Conservation (phyloP, 371 early-diverging fungal species). For the Mortierella sp. region DNA sequence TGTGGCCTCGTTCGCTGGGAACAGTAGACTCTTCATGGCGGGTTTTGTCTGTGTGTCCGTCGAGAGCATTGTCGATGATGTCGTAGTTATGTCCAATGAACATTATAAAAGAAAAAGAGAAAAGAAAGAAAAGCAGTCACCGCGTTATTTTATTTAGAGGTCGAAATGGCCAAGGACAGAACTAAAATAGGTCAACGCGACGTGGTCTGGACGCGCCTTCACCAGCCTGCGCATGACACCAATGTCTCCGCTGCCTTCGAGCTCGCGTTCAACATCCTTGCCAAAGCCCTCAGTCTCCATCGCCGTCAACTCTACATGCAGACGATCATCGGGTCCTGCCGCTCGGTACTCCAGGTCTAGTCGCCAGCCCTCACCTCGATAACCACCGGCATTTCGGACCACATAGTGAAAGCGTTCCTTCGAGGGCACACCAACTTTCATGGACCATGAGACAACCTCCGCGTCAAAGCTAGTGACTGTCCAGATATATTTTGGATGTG, state of each 20-base stretch:
- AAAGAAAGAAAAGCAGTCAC: background rate
- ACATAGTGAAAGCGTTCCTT: slow-evolving; percentile 62
- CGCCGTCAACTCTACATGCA: slow-evolving; percentile 66
- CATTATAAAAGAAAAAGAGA: background rate
- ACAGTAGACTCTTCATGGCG: slow-evolving; percentile 10
- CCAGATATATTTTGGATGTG: slow-evolving; percentile 75
- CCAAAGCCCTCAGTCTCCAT: slow-evolving; percentile 68
- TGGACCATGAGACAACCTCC: slow-evolving; percentile 73
- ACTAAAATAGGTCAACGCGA: slow-evolving; percentile 69
- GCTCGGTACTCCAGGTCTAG: slow-evolving; percentile 62
- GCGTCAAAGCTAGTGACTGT: slow-evolving; percentile 76
- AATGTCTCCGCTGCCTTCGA: slow-evolving; percentile 62
- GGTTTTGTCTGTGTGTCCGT: background rate
- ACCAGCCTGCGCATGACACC: slow-evolving; percentile 67
- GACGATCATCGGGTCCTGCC: slow-evolving; percentile 54
- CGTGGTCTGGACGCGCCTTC: slow-evolving; percentile 69
- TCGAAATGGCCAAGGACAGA: slow-evolving; percentile 30
- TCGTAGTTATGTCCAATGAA: background rate
- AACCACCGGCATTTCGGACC: slow-evolving; percentile 76
- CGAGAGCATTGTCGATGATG: background rate
- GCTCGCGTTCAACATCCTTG: slow-evolving; percentile 63
- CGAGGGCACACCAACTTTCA: slow-evolving; percentile 62
- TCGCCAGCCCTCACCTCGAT: slow-evolving; percentile 70
- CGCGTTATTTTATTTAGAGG: slow-evolving; percentile 4
- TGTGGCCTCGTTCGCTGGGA: slow-evolving; percentile 39